Conservation (phyloP, 1,284 basidiomycete species). For the Marasmius tenuissimus region DNA sequence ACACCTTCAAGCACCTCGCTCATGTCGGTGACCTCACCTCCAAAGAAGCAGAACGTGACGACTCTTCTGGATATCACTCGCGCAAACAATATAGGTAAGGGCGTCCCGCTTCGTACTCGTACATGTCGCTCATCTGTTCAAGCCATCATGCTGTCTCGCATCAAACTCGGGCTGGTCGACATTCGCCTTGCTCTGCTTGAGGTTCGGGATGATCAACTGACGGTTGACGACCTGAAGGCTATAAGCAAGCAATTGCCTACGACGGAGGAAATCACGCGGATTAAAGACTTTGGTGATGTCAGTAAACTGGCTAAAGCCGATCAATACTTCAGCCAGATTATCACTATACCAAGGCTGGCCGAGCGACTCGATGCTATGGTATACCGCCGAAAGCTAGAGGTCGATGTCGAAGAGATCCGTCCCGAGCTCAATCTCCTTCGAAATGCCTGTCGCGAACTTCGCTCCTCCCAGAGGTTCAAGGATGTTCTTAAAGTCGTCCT, state of each 20-base stretch:
- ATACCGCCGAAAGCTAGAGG: slow-evolving; percentile 77
- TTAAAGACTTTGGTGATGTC: slow-evolving; percentile 69
- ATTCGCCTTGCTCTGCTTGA: slow-evolving; percentile 71
- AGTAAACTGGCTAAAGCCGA: slow-evolving; percentile 80
- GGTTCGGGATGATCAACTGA: slow-evolving; percentile 66
- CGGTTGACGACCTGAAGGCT: slow-evolving; percentile 71
- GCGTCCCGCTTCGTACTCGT: neutral
- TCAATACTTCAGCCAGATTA: slow-evolving; percentile 83
- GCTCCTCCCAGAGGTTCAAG: slow-evolving; percentile 67
- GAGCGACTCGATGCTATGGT: slow-evolving; percentile 81
- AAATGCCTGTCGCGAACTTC: slow-evolving; percentile 75
- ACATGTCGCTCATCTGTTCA: neutral
- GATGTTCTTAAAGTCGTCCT: slow-evolving; percentile 75
- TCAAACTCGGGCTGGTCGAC: slow-evolving; percentile 63
- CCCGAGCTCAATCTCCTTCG: slow-evolving; percentile 81
- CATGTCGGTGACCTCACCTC: slow-evolving; percentile 31
- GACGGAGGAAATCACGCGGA: slow-evolving; percentile 68
- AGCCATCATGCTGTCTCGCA: slow-evolving; percentile 82
- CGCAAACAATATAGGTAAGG: slow-evolving; percentile 81
- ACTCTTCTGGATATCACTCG: slow-evolving; percentile 79
- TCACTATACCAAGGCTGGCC: slow-evolving; percentile 72
- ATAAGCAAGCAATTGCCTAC: slow-evolving; percentile 78
- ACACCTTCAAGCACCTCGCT: slow-evolving; percentile 42
- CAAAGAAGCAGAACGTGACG: slow-evolving; percentile 62
- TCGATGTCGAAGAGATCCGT: slow-evolving; percentile 82